Percentiles rank a stretch among this genome's conserved stretches.
phyloP scores from a whole-genome alignment of 2,329 filamentous ascomycete genomes.

The Grosmannia penicillata region DNA sequence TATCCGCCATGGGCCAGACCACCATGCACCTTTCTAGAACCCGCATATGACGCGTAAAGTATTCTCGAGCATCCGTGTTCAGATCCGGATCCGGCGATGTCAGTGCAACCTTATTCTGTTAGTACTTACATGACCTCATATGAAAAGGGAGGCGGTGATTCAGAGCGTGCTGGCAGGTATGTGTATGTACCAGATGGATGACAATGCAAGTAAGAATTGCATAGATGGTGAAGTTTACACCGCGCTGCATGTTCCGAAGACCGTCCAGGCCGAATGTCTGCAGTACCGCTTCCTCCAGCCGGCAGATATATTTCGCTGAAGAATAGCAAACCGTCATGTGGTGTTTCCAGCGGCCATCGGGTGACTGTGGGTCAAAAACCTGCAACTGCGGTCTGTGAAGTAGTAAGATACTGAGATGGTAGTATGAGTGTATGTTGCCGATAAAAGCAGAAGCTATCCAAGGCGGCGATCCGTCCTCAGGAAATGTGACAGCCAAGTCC shows the following conservation, averaged over 20 bases:
- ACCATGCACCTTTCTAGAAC: conserved; percentile 74
- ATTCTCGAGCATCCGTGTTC: conserved; percentile 71
- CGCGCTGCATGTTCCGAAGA: conserved; percentile 80
- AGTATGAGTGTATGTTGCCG: conserved; percentile 81
- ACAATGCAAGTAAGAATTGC: conserved; percentile 82
- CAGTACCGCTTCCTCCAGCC: conserved; percentile 71
- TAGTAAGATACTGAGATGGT: conserved; percentile 72
- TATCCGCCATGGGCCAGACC: conserved; percentile 77
- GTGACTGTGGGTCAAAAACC: conserved; percentile 55
- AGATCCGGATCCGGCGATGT: conserved; percentile 86
- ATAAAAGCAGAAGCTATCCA: conserved; percentile 79
- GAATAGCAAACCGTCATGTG: conserved; percentile 79
- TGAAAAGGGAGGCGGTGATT: not conserved
- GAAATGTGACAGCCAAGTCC: conserved; percentile 66
- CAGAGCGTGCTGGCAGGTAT: not conserved
- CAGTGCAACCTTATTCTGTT: conserved; percentile 57
- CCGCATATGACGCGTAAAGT: conserved; percentile 87
- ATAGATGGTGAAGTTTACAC: conserved; percentile 94
- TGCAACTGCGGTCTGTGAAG: conserved; percentile 76
- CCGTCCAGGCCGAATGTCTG: conserved; percentile 64
- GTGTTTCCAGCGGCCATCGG: conserved; percentile 68
- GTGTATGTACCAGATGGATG: conserved; percentile 64
- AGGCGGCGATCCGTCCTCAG: conserved; percentile 62
- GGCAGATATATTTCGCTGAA: conserved; percentile 72
- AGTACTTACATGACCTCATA: not conserved